Conservation (phyloP, 257 asterid species). For the Petunia secreta region DNA sequence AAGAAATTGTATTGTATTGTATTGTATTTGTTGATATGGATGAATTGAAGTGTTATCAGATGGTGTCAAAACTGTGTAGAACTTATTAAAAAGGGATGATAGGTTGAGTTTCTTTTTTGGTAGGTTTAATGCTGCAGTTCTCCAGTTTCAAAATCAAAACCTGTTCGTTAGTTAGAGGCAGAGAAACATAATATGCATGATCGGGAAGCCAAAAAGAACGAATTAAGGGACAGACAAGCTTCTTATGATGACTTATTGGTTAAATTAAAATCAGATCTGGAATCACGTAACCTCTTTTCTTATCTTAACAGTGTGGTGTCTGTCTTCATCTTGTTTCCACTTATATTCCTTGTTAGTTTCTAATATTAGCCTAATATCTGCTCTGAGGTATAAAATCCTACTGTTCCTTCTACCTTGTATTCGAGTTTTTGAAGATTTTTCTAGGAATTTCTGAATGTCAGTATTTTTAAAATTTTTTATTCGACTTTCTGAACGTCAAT, state of each 20-base stretch:
- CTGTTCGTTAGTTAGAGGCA: slow-evolving; percentile 86
- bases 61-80: background rate
- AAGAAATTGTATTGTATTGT: background rate
- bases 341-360: too few species aligned
- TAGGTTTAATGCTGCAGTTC: slow-evolving; percentile 93
- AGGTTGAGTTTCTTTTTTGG: slow-evolving; percentile 29
- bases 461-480: too few species aligned
- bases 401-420: too few species aligned
- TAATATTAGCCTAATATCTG: too few species aligned
- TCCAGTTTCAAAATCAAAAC: slow-evolving; percentile 94
- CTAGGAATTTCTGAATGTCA: too few species aligned
- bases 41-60: background rate
- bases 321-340: background rate
- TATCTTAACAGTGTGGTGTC: slow-evolving; percentile 14
- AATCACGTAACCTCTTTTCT: slow-evolving; percentile 62
- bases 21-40: slow-evolving; percentile 1
- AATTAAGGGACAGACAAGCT: slow-evolving; percentile 69
- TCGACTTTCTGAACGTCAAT: too few species aligned
- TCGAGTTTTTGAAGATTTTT: too few species aligned
- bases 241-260: slow-evolving; percentile 73
- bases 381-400: too few species aligned
- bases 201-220: slow-evolving; percentile 73
- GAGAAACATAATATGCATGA: slow-evolving; percentile 79
- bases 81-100: background rate
- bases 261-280: slow-evolving; percentile 75